Evolutionary conservation across 2,329 filamentous ascomycete species (phyloP).

Genomic region (Fusarium secorum): DNA sequence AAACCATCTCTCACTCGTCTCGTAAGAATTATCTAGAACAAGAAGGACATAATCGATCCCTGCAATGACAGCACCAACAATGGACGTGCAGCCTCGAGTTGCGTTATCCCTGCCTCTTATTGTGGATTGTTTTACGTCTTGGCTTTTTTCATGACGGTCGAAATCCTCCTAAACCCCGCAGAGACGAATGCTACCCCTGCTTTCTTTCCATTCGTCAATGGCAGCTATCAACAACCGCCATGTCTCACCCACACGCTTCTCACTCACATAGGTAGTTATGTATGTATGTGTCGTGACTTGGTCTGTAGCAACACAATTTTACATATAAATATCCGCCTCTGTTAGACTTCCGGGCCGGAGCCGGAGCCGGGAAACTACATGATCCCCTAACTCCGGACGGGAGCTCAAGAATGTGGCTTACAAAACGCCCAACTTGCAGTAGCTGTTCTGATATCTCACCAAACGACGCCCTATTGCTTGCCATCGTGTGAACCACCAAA

Average conservation of each 20-base stretch:
- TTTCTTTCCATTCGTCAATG: constrained; percentile 26
- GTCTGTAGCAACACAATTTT: neutral
- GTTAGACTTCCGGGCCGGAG: constrained; percentile 3
- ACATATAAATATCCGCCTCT: neutral
- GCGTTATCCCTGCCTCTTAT: neutral
- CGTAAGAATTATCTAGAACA: constrained; percentile 10
- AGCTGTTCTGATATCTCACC: neutral
- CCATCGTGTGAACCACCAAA: constrained; percentile 13
- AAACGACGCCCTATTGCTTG: constrained; percentile 11
- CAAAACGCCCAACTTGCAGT: neutral
- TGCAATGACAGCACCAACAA: neutral
- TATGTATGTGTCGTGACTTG: neutral
- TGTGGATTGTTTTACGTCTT: constrained; percentile 7
- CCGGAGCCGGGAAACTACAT: constrained; percentile 12
- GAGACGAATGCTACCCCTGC: neutral
- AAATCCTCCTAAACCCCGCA: constrained; percentile 19
- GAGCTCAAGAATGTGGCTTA: neutral
- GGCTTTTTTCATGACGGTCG: neutral
- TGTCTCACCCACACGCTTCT: neutral
- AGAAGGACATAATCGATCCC: constrained; percentile 5
- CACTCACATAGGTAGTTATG: neutral
- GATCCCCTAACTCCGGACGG: neutral
- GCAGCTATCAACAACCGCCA: constrained; percentile 4
- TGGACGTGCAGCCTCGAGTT: neutral
- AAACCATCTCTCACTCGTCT: neutral